Base-by-base conservation (phyloP, 2,329 filamentous ascomycete genomes). In the Hypoxylon sp. region DNA sequence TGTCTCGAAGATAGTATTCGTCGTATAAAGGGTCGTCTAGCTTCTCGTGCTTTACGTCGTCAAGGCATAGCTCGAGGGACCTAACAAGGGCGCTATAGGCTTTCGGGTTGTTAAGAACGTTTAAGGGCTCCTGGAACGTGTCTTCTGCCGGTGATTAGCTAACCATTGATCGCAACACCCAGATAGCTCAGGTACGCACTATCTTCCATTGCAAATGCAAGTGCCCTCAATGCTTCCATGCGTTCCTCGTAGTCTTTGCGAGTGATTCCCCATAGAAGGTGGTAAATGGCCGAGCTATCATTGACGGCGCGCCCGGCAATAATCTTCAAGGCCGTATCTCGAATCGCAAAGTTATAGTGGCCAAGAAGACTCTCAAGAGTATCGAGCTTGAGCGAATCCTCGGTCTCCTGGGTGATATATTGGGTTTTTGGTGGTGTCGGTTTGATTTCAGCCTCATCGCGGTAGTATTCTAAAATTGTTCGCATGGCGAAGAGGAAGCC, bases 341-440 rank as follows among this genome's bases (percentile, higher is more conserved):
- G 85, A 69, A 95, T 91, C 20, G 91, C 87, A 75, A 88, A 90
- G 78, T 90, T 95, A 67, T 91, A 91, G 77, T 92, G 92, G 57
- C 86, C 84, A 11, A 92, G 82, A 3, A 95, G 85, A 70, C 89
- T 91, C 57, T 89, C 84, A 8, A 95, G 83, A 0, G 92, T 94
- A 46, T 86, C 84, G 10, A 89, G 76, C 64, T 89, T 87, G 46
- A 94, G 83, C 1, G 91, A 87, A 76, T 94, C 91, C 75, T 94
- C 91, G 1, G 91, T 92, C 25, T 91, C 89, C 77, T 94, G 90
- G 13, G 89, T 92, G 71, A 93, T 92, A 77, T 92, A 92, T 72
- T 91, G 88, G 56, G 91, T 88, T 77, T 91, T 90, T 37, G 89
- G 89, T 66, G 89, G 87, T 40, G 83, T 77, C 37, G 88, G 86